A percentile compares a stretch with the other conserved stretches of the same genome.
Conservation (phyloP, 2,329 filamentous ascomycete genomes). For the Orbilia brochopaga region DNA sequence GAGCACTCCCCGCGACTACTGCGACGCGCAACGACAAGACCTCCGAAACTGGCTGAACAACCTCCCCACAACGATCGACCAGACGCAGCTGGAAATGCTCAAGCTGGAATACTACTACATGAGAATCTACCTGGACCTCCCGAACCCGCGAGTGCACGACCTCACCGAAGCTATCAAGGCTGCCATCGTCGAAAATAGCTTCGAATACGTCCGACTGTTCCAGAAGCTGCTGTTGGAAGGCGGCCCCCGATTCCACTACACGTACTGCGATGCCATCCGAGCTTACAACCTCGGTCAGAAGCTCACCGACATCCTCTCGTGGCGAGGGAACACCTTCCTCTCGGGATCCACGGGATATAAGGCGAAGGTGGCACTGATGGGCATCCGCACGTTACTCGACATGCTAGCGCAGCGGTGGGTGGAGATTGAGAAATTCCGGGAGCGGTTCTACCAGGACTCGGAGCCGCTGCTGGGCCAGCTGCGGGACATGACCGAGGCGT, state of each 20-base stretch:
- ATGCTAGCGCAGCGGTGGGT: constrained; percentile 40
- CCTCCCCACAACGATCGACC: constrained; percentile 71
- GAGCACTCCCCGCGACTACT: constrained; percentile 71
- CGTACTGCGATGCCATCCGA: constrained; percentile 48
- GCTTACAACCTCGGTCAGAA: constrained; percentile 48
- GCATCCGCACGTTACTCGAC: constrained; percentile 39
- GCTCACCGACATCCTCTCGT: constrained; percentile 42
- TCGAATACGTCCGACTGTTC: constrained; percentile 45
- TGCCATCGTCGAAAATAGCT: constrained; percentile 46
- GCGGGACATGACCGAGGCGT: constrained; percentile 33
- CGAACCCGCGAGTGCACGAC: constrained; percentile 46
- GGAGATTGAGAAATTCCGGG: constrained; percentile 46
- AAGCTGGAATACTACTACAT: constrained; percentile 89
- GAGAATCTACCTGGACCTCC: constrained; percentile 69
- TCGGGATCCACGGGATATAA: constrained; percentile 31
- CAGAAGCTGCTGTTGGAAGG: constrained; percentile 45
- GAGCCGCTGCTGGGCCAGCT: constrained; percentile 36
- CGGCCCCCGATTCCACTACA: constrained; percentile 43
- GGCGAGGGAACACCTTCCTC: constrained; percentile 40
- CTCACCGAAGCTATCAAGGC: constrained; percentile 32
- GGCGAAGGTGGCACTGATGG: constrained; percentile 32
- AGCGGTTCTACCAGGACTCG: constrained; percentile 44
- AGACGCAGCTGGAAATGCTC: constrained; percentile 75
- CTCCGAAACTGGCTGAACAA: constrained; percentile 82
- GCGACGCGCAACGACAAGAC: constrained; percentile 76